Conservation (phyloP, 805 yeast species). For the Martiniozyma abietophila region DNA sequence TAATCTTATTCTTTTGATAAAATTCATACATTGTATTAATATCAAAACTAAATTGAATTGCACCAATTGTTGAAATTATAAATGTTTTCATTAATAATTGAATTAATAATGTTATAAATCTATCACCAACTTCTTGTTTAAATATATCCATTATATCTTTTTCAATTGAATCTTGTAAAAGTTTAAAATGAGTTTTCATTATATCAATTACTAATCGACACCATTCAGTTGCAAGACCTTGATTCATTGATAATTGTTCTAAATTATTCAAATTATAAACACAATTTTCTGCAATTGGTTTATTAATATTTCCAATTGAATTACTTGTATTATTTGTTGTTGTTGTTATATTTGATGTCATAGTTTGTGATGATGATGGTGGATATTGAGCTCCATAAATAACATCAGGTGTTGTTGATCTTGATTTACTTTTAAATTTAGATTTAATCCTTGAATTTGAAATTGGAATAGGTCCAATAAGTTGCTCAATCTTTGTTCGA, state of each 20-base stretch:
- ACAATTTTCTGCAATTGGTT: neutral
- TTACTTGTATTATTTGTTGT: neutral
- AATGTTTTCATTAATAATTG: conserved; percentile 64
- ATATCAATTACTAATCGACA: conserved; percentile 55
- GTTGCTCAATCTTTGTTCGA: conserved; percentile 10
- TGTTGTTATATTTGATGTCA: neutral
- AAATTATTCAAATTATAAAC: conserved; percentile 9
- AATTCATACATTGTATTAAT: conserved; percentile 72
- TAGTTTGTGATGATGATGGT: conserved; percentile 9
- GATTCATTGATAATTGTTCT: conserved; percentile 18
- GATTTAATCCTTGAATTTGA: neutral
- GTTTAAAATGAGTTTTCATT: conserved; percentile 59
- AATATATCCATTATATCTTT: conserved; percentile 83
- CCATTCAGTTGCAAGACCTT: conserved; percentile 42
- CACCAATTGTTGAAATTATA: conserved; percentile 71
- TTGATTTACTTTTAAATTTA: neutral
- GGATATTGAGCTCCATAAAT: conserved; percentile 7
- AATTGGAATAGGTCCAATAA: conserved; percentile 21
- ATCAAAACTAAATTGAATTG: conserved; percentile 73
- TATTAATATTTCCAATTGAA: neutral
- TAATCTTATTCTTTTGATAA: conserved; percentile 50
- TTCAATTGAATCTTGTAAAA: conserved; percentile 76
- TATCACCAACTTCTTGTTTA: conserved; percentile 86
- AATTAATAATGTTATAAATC: conserved; percentile 69
- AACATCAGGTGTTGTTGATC: neutral